Conservation (phyloP, 75 land plant genomes). For the Sequoia sempervirens region DNA sequence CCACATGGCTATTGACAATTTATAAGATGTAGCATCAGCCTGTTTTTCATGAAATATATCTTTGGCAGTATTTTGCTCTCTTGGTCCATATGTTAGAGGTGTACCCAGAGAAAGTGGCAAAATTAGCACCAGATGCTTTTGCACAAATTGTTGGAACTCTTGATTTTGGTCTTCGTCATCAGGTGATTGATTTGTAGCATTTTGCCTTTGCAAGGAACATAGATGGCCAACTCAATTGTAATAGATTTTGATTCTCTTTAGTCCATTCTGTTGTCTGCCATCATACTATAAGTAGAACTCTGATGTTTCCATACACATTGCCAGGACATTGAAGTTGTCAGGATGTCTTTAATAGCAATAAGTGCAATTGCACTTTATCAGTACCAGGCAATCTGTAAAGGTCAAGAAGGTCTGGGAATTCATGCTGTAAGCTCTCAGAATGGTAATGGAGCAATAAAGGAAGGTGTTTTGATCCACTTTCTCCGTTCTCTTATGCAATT, state of each 20-base stretch:
- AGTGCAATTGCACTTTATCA: slow-evolving; percentile 89
- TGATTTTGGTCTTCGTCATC: slow-evolving; percentile 86
- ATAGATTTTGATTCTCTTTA: not conserved
- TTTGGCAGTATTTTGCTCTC: slow-evolving; percentile 80
- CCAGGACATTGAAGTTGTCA: slow-evolving; percentile 88
- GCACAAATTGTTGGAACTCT: slow-evolving; percentile 65
- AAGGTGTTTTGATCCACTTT: slow-evolving; percentile 67
- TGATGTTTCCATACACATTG: not conserved
- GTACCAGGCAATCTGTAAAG: slow-evolving; percentile 60
- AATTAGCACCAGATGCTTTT: slow-evolving; percentile 67
- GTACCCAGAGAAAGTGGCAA: slow-evolving; percentile 91
- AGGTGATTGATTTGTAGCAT: slow-evolving; percentile 34
- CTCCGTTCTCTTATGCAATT: slow-evolving; percentile 72
- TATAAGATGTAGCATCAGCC: not conserved
- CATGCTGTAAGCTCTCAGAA: slow-evolving; percentile 36
- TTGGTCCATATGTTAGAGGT: slow-evolving; percentile 93
- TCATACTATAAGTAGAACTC: not conserved
- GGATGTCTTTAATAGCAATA: slow-evolving; percentile 70
- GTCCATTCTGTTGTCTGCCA: not conserved
- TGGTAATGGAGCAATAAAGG: slow-evolving; percentile 41
- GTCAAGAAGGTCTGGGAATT: slow-evolving; percentile 63
- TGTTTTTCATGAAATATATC: not conserved
- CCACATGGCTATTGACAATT: slow-evolving; percentile 1
- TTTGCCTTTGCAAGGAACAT: not conserved
- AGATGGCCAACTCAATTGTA: not conserved